Percentiles rank a stretch among this genome's conserved stretches.
These are phyloP conservation scores for Acacia pycnantha DNA, from an alignment of 331 rosid genomes.

Conservation along the genomic window DNA sequence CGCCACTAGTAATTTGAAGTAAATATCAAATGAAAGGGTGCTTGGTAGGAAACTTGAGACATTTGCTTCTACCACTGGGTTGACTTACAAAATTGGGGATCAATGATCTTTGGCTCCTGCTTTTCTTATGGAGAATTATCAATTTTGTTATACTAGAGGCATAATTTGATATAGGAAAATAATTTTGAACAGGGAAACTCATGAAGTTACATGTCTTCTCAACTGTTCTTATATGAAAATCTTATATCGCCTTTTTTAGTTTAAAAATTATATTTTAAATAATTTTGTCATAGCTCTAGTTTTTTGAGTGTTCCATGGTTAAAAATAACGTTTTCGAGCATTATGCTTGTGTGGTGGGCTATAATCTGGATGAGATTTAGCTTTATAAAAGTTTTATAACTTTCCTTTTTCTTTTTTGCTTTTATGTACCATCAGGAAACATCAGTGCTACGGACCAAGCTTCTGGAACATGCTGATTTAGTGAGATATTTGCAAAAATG, in stretches of 20 bases:
- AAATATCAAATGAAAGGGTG: background rate
- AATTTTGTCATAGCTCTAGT: background rate
- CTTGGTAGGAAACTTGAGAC: background rate
- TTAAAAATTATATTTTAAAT: background rate
- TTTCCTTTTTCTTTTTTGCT: background rate
- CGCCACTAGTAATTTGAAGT: background rate
- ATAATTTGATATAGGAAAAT: constrained; percentile 4
- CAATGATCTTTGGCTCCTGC: background rate
- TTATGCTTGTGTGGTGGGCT: constrained; percentile 1
- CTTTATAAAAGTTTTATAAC: constrained; percentile 3
- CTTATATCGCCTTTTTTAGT: background rate
- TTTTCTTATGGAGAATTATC: constrained; percentile 9
- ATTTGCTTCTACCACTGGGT: background rate
- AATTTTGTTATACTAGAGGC: constrained; percentile 6
- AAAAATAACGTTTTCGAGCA: background rate
- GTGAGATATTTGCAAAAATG: constrained; percentile 60
- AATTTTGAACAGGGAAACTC: background rate
- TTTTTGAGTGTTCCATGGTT: background rate
- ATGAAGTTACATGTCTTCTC: background rate
- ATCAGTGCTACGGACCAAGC: constrained; percentile 59
- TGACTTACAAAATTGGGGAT: background rate
- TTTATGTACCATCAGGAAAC: constrained; percentile 52
- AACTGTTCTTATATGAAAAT: background rate
- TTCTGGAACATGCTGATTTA: constrained; percentile 61
- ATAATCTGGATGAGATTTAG: constrained; percentile 3